Evolutionary conservation across 257 asterid species (phyloP).

Genomic region (Solanum arcanum): DNA sequence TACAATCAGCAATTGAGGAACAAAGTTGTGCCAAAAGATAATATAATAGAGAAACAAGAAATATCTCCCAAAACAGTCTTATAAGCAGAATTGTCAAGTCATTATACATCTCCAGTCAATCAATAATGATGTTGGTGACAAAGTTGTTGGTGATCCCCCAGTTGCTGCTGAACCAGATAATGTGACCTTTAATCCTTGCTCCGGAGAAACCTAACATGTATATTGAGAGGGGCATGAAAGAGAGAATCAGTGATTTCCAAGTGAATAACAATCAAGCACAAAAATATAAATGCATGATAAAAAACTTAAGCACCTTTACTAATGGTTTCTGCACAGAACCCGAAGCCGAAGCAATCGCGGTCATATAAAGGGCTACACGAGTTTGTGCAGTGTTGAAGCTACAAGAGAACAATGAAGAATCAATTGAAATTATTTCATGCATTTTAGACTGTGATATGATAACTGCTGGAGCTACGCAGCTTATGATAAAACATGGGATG

Average conservation of each 20-base stretch:
- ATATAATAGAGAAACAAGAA: neutral
- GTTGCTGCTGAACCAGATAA: conserved; percentile 79
- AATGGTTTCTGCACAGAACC: conserved; percentile 61
- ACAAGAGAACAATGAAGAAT: conserved; percentile 20
- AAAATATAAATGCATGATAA: neutral
- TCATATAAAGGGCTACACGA: conserved; percentile 60
- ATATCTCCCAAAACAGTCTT: neutral
- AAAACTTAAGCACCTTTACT: conserved; percentile 44
- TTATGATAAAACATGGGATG: neutral
- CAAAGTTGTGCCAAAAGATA: neutral
- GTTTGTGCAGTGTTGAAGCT: conserved; percentile 81
- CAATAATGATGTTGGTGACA: conserved; percentile 60
- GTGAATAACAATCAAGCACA: neutral
- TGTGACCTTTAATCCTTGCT: conserved; percentile 53
- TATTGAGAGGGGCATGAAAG: neutral
- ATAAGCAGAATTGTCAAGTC: neutral
- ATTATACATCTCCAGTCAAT: conserved; percentile 74
- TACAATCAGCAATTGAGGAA: conserved; percentile 7
- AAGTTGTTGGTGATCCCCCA: conserved; percentile 75
- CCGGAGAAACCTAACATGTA: conserved; percentile 53
- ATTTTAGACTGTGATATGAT: neutral
- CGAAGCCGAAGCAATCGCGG: conserved; percentile 69
- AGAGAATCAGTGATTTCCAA: neutral
- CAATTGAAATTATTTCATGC: neutral
- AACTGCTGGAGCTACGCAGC: neutral